phyloP scores from a whole-genome alignment of 2,329 filamentous ascomycete genomes.

The Sordariomycetes sp. region DNA sequence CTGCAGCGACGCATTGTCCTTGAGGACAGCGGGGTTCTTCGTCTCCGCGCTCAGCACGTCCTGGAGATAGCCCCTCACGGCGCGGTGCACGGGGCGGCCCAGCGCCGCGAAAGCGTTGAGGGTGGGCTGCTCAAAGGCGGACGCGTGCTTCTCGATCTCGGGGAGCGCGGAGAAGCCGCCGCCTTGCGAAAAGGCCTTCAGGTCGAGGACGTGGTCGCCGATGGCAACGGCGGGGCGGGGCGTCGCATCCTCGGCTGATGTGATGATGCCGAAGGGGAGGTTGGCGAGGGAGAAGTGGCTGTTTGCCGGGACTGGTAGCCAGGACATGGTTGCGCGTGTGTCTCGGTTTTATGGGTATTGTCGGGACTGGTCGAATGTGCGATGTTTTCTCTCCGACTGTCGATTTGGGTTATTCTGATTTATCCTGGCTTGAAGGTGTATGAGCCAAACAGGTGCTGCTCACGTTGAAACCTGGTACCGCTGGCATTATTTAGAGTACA shows the following conservation, averaged over 20 bases:
- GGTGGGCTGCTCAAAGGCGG: constrained; percentile 28
- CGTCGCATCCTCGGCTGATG: constrained; percentile 33
- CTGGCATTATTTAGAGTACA: not conserved
- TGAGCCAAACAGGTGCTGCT: not conserved
- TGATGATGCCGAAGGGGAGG: constrained; percentile 65
- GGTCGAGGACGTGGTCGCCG: constrained; percentile 52
- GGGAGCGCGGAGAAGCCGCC: constrained; percentile 7
- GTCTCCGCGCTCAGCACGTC: constrained; percentile 41
- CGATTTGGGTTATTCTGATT: not conserved
- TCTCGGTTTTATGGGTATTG: not conserved
- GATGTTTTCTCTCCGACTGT: not conserved
- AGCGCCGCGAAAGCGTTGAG: constrained; percentile 10
- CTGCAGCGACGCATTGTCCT: constrained; percentile 19
- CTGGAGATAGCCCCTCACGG: constrained; percentile 51
- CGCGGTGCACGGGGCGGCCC: constrained; percentile 25
- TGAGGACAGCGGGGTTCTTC: constrained; percentile 14
- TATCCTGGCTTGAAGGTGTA: not conserved
- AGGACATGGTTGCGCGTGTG: constrained; percentile 10
- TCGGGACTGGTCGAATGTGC: not conserved
- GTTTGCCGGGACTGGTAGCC: constrained; percentile 12
- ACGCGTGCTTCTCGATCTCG: constrained; percentile 2
- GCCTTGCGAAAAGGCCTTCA: constrained; percentile 17
- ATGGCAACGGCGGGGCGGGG: constrained; percentile 56
- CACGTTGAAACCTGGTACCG: not conserved
- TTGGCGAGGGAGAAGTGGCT: constrained; percentile 54